Base-by-base conservation (phyloP, 1,284 basidiomycete species). In the Moniliophthora roreri region DNA sequence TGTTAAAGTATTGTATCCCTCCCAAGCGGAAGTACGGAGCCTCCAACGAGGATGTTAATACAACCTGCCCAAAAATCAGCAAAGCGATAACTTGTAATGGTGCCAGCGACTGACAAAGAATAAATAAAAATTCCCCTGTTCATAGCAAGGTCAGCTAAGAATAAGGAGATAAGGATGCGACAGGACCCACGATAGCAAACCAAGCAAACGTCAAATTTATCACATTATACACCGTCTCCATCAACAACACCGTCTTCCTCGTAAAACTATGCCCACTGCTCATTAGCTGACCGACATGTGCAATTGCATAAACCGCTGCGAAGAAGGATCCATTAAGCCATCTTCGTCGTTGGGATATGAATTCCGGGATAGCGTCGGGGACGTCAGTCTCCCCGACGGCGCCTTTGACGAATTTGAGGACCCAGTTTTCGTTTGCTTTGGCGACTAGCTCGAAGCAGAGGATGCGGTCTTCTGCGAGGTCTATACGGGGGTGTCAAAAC, bases 251-350 rank as follows among this genome's bases (percentile, higher is more conserved):
- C 26, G 79, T 61, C 69, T 97, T 97, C 38, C 95, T 82, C 53
- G 81, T 70, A 20, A 84, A 62, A 58, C 90, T 92, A 67, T 99
- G 96, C 1, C 91, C 93, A 6, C 91, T 93, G 9, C 81, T 78
- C 69, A 93, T 71, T 46, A 98, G 87, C 68, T 98, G 95, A 6
- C 87, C 81, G 3, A 87, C 79, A 67, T 98, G 93, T 3, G 86
- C 87, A 46, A 92, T 82, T 9, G 89, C 84, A 66, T 92, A 92
- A 8, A 91, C 84, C 3, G 93, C 91, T 8, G 96, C 95, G 64
- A 98, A 98, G 76, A 99, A 96, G 0, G 94, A 97, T 6, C 94
- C 94, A 62, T 94, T 94, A 4, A 94, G 77, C 89, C 95, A 98
- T 51, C 95, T 81, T 40, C 95, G 79, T 3, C 95, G 85, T 66